phyloP scores from a whole-genome alignment of 257 asterid genomes.

The Plantago ovata region DNA sequence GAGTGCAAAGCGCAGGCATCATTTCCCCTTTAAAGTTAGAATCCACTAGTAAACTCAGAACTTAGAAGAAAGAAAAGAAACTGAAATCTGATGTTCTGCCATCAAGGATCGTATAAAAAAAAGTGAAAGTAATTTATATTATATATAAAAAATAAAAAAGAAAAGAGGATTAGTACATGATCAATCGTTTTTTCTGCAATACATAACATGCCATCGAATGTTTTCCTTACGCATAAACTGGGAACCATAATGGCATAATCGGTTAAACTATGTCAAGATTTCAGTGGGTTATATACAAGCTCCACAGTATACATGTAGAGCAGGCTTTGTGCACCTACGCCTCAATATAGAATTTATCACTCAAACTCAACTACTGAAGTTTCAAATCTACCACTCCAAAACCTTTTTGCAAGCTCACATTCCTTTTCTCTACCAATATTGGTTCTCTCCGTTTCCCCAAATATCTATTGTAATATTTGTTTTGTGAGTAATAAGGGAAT shows the following conservation, averaged over 20 bases:
- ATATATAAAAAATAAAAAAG: not conserved
- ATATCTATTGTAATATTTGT: no score
- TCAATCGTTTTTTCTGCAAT: not conserved
- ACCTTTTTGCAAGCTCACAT: slow-evolving; percentile 1
- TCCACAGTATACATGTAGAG: no score
- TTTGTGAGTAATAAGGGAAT: no score
- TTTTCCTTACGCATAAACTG: no score
- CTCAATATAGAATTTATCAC: not conserved
- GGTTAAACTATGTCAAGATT: no score
- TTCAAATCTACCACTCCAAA: not conserved
- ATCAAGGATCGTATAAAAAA: not conserved
- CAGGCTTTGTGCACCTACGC: not conserved
- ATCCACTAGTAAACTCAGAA: not conserved
- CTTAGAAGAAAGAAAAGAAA: no score
- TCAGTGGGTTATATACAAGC: no score
- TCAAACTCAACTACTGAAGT: not conserved
- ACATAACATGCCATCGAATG: not conserved
- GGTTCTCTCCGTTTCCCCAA: not conserved
- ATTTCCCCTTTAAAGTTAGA: not conserved
- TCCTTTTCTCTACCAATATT: not conserved
- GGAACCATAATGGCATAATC: no score
- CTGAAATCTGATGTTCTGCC: not conserved
- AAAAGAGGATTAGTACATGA: not conserved
- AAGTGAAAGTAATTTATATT: not conserved
- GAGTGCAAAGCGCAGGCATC: slow-evolving; percentile 5